Conservation (phyloP, 164 flowering plant genomes). For the Paratinospora sagittata region DNA sequence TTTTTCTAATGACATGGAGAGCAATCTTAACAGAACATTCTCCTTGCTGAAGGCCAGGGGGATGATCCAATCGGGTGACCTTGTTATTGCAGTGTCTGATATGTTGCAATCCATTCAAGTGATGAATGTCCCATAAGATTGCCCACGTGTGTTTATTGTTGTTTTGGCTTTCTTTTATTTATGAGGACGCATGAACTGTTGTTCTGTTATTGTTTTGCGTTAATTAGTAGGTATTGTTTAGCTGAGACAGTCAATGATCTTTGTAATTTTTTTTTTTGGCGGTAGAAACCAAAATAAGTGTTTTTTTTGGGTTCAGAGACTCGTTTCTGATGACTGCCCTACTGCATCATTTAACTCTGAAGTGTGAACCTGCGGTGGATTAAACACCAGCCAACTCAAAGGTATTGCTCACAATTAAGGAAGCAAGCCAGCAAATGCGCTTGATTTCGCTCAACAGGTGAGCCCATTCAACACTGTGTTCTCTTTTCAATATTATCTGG, state of each 20-base stretch:
- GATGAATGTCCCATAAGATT: conserved; percentile 73
- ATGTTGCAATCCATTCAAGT: conserved; percentile 96
- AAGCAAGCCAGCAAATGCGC: too few species aligned
- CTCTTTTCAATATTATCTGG: too few species aligned
- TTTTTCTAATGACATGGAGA: conserved; percentile 94
- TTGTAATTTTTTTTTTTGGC: background rate
- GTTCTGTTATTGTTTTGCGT: background rate
- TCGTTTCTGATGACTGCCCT: too few species aligned
- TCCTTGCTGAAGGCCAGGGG: conserved; percentile 84
- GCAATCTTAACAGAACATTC: conserved; percentile 84
- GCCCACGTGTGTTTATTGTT: background rate
- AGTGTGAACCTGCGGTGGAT: too few species aligned
- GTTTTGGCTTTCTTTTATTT: background rate
- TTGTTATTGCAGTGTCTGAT: conserved; percentile 90
- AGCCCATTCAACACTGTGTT: too few species aligned
- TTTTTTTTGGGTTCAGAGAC: too few species aligned
- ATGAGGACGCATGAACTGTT: background rate
- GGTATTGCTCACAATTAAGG: too few species aligned
- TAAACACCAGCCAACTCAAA: too few species aligned
- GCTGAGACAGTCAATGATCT: background rate
- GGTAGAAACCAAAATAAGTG: background rate
- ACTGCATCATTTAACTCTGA: too few species aligned
- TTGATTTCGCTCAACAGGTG: too few species aligned
- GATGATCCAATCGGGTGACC: conserved; percentile 87
- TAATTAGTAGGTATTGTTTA: background rate